phyloP scores from a whole-genome alignment of 2,329 filamentous ascomycete species.

The Westerdykella ornata region DNA sequence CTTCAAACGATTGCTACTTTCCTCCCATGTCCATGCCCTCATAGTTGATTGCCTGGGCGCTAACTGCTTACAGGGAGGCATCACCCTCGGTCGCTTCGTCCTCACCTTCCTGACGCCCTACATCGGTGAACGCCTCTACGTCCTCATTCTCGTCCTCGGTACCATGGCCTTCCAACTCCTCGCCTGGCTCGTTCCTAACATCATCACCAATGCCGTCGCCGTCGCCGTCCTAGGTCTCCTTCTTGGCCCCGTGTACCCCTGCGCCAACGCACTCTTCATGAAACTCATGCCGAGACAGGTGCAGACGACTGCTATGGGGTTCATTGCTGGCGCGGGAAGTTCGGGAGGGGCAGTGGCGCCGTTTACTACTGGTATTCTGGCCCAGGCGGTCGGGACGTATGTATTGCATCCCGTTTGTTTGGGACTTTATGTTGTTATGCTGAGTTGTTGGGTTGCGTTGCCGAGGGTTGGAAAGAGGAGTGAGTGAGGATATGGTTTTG shows the following conservation, averaged over 20 bases:
- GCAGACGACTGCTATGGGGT: conserved; percentile 57
- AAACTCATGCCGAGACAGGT: conserved; percentile 53
- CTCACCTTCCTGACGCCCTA: conserved; percentile 60
- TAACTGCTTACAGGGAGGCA: conserved; percentile 52
- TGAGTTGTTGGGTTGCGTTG: conserved; percentile 57
- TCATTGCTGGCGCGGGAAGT: conserved; percentile 64
- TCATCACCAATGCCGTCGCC: conserved; percentile 49
- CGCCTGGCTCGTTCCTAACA: conserved; percentile 69
- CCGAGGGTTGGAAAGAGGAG: conserved; percentile 54
- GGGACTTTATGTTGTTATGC: conserved; percentile 58
- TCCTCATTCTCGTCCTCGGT: conserved; percentile 56
- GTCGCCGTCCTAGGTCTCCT: conserved; percentile 61
- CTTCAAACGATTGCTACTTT: neutral
- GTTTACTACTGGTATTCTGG: conserved; percentile 58
- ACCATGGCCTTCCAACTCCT: conserved; percentile 65
- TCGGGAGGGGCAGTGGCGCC: conserved; percentile 62
- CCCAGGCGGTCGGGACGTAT: conserved; percentile 56
- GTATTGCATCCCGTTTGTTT: conserved; percentile 62
- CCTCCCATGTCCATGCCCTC: neutral
- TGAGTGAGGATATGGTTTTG: too few species aligned
- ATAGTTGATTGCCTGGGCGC: neutral
- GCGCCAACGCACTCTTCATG: conserved; percentile 59
- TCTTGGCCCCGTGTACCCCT: conserved; percentile 74
- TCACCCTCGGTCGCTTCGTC: conserved; percentile 67
- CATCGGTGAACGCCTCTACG: conserved; percentile 64